Conservation (phyloP, 2,329 filamentous ascomycete species). For the Paecilomyces sp. region DNA sequence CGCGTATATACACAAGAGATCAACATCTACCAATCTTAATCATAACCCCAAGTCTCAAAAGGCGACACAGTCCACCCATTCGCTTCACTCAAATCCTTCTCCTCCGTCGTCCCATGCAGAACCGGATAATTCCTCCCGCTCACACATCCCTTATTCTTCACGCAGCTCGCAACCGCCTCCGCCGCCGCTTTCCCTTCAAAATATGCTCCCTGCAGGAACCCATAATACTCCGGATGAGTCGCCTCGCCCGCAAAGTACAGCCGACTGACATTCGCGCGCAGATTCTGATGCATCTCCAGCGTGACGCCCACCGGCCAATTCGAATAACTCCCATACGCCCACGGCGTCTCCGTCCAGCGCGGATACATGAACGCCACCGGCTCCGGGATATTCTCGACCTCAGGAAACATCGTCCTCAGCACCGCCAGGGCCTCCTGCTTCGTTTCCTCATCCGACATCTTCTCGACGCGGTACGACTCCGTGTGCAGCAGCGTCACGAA, state of each 20-base stretch:
- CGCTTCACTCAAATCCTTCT: background rate
- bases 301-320: constrained; percentile 61
- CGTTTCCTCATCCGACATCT: constrained; percentile 42
- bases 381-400: constrained; percentile 52
- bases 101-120: background rate
- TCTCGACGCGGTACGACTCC: constrained; percentile 52
- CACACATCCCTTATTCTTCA: background rate
- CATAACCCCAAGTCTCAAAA: no score
- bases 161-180: background rate
- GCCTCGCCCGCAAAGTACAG: constrained; percentile 62
- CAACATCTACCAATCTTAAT: no score
- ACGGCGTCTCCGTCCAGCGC: constrained; percentile 46
- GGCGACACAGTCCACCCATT: no score
- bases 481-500: constrained; percentile 57
- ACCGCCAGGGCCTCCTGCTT: no score
- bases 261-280: constrained; percentile 56
- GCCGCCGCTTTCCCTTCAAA: constrained; percentile 50
- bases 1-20: no score
- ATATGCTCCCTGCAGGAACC: constrained; percentile 58
- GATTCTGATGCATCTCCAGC: constrained; percentile 59
- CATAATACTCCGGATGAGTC: constrained; percentile 56
- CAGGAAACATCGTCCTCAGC: no score
- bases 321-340: constrained; percentile 56
- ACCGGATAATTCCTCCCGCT: background rate
- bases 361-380: constrained; percentile 57